Conservation (phyloP, 2,329 filamentous ascomycete species). For the Fusarium sp. region DNA sequence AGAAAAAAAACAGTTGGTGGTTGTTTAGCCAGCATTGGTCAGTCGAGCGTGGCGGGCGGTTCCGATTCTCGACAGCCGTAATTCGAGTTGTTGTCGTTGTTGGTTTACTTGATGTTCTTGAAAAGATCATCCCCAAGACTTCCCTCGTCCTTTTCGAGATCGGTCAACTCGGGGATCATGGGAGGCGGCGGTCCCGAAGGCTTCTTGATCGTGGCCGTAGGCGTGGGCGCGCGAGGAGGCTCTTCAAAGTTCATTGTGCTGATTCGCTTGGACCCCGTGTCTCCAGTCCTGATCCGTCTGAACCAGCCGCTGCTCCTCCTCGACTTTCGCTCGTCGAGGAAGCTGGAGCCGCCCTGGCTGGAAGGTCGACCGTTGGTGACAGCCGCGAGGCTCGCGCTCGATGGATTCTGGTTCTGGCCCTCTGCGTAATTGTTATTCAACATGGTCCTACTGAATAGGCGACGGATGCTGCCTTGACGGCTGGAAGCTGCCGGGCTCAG, state of each 20-base stretch:
- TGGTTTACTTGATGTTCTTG: conserved; percentile 67
- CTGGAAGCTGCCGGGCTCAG: conserved; percentile 64
- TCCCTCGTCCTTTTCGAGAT: conserved; percentile 63
- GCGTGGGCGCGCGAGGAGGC: conserved; percentile 42
- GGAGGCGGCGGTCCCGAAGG: conserved; percentile 66
- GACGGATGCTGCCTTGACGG: conserved; percentile 68
- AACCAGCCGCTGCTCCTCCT: conserved; percentile 72
- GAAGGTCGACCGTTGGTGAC: conserved; percentile 56
- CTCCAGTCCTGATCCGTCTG: conserved; percentile 61
- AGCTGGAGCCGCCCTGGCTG: conserved; percentile 63
- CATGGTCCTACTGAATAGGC: conserved; percentile 67
- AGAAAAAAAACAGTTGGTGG: conserved; percentile 29
- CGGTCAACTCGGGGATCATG: conserved; percentile 70
- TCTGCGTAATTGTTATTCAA: conserved; percentile 67
- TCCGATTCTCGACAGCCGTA: conserved; percentile 9
- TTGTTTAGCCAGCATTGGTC: conserved; percentile 24
- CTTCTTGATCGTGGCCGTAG: conserved; percentile 49
- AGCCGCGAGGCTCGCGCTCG: conserved; percentile 50
- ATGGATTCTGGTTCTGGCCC: conserved; percentile 60
- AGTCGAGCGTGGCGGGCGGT: conserved; percentile 7
- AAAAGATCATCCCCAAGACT: conserved; percentile 67
- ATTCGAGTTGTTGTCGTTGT: conserved; percentile 2
- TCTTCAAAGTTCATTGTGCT: conserved; percentile 58
- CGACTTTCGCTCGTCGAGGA: conserved; percentile 65
- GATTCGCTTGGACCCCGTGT: conserved; percentile 52